Evolutionary conservation across 208 protist genomes (phyloP).

Genomic region (Trypanosoma conorhini): DNA sequence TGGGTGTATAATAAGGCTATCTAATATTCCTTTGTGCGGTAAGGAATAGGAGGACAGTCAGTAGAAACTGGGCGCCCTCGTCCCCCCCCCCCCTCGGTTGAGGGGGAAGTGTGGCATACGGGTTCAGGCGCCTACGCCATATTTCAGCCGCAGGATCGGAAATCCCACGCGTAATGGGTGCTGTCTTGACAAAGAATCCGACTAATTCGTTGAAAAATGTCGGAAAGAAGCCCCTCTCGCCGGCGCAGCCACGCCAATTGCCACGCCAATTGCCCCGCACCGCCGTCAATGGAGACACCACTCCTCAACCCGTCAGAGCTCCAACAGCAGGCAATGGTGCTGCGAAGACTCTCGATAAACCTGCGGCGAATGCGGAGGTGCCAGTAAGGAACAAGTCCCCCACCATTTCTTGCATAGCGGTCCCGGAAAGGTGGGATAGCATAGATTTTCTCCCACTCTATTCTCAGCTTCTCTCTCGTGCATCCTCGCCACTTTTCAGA

Average conservation of each 20-base stretch:
- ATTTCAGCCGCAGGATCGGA: slow-evolving; percentile 2
- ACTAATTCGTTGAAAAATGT: neutral
- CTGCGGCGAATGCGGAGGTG: neutral
- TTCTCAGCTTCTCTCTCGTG: too few relatives aligned
- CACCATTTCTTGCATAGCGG: neutral
- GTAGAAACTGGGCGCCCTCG: neutral
- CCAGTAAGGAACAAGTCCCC: neutral
- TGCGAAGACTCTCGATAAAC: neutral
- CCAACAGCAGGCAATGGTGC: neutral
- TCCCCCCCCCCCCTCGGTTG: neutral
- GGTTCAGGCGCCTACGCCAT: neutral
- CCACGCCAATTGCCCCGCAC: neutral
- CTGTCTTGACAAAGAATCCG: neutral
- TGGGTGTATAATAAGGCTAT: neutral
- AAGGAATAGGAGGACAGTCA: neutral
- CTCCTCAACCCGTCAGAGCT: neutral
- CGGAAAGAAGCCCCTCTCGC: neutral
- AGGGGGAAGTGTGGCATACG: neutral
- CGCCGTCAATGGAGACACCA: neutral
- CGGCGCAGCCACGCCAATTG: neutral
- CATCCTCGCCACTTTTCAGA: too few relatives aligned
- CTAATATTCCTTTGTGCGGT: neutral
- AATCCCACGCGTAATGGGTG: neutral
- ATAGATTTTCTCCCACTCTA: neutral
- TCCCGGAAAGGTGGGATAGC: neutral